Evolutionary conservation across 1,284 basidiomycete genomes (phyloP), one percentile per base, ranked within the genome.

Genomic region (Boletus semigastroideus): DNA sequence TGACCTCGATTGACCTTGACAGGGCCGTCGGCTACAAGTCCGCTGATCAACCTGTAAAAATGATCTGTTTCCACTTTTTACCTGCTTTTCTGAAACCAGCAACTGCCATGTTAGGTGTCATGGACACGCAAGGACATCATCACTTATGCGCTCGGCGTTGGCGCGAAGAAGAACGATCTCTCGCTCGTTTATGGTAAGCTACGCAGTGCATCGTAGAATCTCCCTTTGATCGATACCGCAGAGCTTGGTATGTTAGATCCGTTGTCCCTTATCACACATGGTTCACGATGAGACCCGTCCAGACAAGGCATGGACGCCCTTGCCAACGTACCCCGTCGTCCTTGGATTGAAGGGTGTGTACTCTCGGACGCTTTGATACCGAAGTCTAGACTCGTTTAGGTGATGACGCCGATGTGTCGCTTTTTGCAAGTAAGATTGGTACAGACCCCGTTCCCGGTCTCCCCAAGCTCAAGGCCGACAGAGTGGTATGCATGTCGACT

Each of bases 391-490:
- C 7, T 42, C 22, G n/a, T 10, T 39, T 37, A 72, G 69, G 86
- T 13, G 74, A 76, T 34, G 78, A 74, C 53, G 74, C 79, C 46
- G 88, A 90, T 51, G 75, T 90, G 17, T 82, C 84, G 45, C 65
- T 84, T 52, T 92, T 91, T 67, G 72, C 77, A 34, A 75, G 81
- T 39, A 76, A 74, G 44, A 64, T 82, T 20, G 71, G 72, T 34
- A 71, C 69, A 3, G 64, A 69, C 14, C 65, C 72, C 14, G 67
- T 82, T 19, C 82, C 85, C 5, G 86, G 85, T 5, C 69, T 92
- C 54, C 89, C 90, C 5, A 72, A 73, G 48, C 72, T 89, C 46
- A 79, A 87, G 62, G 78, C 85, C 4, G 83, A 82, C 65, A 79
- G 82, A 39, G 75, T 83, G 37, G 88, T 87, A 66, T 38, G 82